Conservation (phyloP, 2,329 filamentous ascomycete species). For the Lachnellula cervina region DNA sequence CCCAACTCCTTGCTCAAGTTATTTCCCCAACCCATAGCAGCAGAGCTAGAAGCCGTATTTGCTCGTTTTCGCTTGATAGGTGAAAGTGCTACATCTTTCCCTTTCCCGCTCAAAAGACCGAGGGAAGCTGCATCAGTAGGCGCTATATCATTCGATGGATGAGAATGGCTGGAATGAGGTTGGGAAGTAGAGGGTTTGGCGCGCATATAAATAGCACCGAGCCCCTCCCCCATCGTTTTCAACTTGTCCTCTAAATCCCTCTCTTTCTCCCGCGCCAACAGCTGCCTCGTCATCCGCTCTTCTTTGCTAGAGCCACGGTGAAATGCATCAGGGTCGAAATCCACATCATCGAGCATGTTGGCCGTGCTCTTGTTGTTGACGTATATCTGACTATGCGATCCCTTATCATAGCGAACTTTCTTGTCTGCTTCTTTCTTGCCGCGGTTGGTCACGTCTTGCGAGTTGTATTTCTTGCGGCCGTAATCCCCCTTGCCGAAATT, state of each 20-base stretch:
- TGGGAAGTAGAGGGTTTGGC: slow-evolving; percentile 13
- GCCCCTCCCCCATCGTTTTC: slow-evolving; percentile 56
- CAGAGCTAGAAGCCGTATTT: slow-evolving; percentile 25
- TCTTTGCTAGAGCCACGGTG: slow-evolving; percentile 53
- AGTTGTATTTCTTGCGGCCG: slow-evolving; percentile 24
- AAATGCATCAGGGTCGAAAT: slow-evolving; percentile 50
- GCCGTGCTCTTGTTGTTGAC: slow-evolving; percentile 50
- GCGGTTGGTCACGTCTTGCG: slow-evolving; percentile 20
- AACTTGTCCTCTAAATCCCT: slow-evolving; percentile 66
- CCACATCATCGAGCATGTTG: slow-evolving; percentile 60
- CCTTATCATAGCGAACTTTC: slow-evolving; percentile 49
- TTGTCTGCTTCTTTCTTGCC: slow-evolving; percentile 28
- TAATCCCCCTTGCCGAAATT: slow-evolving; percentile 38
- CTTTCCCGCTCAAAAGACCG: slow-evolving; percentile 38
- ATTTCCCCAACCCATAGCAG: slow-evolving; percentile 52
- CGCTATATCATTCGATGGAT: slow-evolving; percentile 2
- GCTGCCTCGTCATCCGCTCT: slow-evolving; percentile 59
- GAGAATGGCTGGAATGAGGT: slow-evolving; percentile 4
- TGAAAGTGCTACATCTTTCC: slow-evolving; percentile 48
- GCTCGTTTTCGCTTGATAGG: slow-evolving; percentile 57
- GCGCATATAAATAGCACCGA: slow-evolving; percentile 67
- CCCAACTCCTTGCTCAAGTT: slow-evolving; percentile 51
- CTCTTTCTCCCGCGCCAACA: slow-evolving; percentile 67
- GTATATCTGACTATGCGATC: slow-evolving; percentile 54
- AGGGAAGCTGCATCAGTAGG: slow-evolving; percentile 41